Conservation (phyloP, 139 green algal genomes). For the Penium margaritaceum region DNA sequence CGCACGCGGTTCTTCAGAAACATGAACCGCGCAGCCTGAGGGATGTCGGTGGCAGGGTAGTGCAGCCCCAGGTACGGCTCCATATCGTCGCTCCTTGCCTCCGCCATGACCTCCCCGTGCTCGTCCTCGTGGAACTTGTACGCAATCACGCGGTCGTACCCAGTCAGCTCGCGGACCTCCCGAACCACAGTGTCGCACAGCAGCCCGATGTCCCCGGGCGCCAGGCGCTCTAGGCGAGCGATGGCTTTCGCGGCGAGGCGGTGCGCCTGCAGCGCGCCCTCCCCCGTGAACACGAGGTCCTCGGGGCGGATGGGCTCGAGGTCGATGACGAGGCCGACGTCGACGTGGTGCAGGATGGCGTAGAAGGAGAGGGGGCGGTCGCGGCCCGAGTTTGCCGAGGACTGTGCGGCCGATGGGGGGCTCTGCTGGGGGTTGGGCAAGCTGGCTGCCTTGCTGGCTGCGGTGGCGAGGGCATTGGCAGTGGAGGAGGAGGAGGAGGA, state of each 20-base stretch:
- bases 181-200: slow-evolving; percentile 31
- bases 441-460: not conserved
- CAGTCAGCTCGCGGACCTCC: slow-evolving; percentile 41
- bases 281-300: not conserved
- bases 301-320: slow-evolving; percentile 3
- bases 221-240: not conserved
- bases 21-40: slow-evolving; percentile 1
- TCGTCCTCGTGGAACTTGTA: slow-evolving; percentile 45
- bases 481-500: not conserved
- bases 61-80: slow-evolving; percentile 39
- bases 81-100: not conserved
- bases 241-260: not conserved
- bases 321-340: slow-evolving; percentile 24
- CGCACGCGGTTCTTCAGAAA: slow-evolving; percentile 28
- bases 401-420: too few relatives aligned
- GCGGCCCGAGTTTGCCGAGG: not conserved
- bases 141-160: slow-evolving; percentile 44
- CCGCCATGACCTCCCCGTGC: slow-evolving; percentile 45
- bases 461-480: not conserved
- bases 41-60: slow-evolving; percentile 42
- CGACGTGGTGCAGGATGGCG: slow-evolving; percentile 17
- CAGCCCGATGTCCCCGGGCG: not conserved
- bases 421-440: not conserved
- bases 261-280: not conserved
- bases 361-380: slow-evolving; percentile 34